These are phyloP conservation scores for Penicillium palitans DNA, from an alignment of 2,329 filamentous ascomycete genomes.

Conservation along the genomic window DNA sequence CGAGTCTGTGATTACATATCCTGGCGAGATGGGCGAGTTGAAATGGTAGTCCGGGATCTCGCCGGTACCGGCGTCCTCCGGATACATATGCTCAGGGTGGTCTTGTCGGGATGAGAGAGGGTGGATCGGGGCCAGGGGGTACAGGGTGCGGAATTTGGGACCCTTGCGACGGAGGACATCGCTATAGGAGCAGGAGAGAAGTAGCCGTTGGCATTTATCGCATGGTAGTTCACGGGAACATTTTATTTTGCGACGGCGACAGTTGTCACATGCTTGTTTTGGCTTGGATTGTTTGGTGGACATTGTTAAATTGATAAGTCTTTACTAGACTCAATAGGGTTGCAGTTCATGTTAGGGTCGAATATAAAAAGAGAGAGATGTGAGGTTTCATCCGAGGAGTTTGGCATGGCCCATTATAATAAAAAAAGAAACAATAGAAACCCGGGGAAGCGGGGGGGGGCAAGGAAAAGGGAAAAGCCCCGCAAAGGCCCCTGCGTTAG, in stretches of 20 bases:
- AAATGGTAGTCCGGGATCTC: slow-evolving; percentile 21
- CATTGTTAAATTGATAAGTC: slow-evolving; percentile 21
- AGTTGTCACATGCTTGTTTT: slow-evolving; percentile 46
- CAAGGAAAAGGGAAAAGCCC: slow-evolving; percentile 7
- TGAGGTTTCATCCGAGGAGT: slow-evolving; percentile 3
- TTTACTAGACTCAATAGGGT: background rate
- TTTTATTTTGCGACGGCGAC: slow-evolving; percentile 46
- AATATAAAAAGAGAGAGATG: background rate
- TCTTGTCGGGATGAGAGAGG: slow-evolving; percentile 25
- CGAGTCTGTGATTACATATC: slow-evolving; percentile 27
- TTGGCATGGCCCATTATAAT: background rate
- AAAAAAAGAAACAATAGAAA: background rate
- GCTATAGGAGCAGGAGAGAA: slow-evolving; percentile 43
- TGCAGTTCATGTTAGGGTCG: background rate
- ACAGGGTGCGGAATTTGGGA: slow-evolving; percentile 42
- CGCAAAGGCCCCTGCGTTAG: slow-evolving; percentile 17
- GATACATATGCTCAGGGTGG: slow-evolving; percentile 16
- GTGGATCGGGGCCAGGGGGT: slow-evolving; percentile 40
- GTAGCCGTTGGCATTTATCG: slow-evolving; percentile 41
- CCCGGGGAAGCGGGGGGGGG: slow-evolving; percentile 23
- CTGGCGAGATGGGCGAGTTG: slow-evolving; percentile 31
- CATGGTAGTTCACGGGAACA: slow-evolving; percentile 44
- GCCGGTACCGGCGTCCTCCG: slow-evolving; percentile 18
- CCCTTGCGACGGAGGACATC: slow-evolving; percentile 42
- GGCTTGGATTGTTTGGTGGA: slow-evolving; percentile 23